Base-by-base conservation (phyloP, 345 rosid genomes). In the Dovyalis caffra region DNA sequence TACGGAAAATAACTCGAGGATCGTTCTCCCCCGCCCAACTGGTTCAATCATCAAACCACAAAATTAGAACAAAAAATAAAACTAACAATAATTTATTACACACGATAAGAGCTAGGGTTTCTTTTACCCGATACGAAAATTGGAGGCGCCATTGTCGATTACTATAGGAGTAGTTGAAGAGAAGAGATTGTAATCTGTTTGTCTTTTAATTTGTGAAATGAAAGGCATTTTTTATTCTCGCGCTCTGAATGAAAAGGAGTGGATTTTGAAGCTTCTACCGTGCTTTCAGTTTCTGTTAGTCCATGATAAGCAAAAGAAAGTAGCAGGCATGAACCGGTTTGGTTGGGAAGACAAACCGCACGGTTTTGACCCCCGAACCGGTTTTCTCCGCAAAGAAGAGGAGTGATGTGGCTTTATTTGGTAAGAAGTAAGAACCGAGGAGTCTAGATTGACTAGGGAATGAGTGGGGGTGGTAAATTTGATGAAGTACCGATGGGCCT, bases 11-110 rank as follows among this genome's bases (percentile, higher is more conserved):
- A 81, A 95, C 86, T 49, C 99, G 90, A 65, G 99, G 99, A 40
- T 95, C 91, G 34, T 76, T 85, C 90, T 95, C 99, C 77, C 97
- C 99, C 1, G 99, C 99, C 99, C 99, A 95, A 69, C 98, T 95
- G 68, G 45, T 56, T 67, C 77, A 81, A 58, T 31, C 70, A 70
- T 8, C 32, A 35, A 43, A 64, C 11, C 63, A 32, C 47, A 43
- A n/a, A 40, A 8, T 64, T 45, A 7, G 34, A 28, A 12, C 14
- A 43, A 14, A 4, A 5, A 57, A 53, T 21, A 38, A 3, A 5
- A 74, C 35, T 26, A 35, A 7, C 0, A 21, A 2, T 5, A 60
- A 26, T 40, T 38, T 40, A 47, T 18, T 14, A 28, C 11, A 25
- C 16, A 18, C 56, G 74, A 21, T 66, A 78, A 82, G 91, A 88